phyloP scores from a whole-genome alignment of 495 filamentous ascomycete genomes.

The Parathielavia hyrcaniae region DNA sequence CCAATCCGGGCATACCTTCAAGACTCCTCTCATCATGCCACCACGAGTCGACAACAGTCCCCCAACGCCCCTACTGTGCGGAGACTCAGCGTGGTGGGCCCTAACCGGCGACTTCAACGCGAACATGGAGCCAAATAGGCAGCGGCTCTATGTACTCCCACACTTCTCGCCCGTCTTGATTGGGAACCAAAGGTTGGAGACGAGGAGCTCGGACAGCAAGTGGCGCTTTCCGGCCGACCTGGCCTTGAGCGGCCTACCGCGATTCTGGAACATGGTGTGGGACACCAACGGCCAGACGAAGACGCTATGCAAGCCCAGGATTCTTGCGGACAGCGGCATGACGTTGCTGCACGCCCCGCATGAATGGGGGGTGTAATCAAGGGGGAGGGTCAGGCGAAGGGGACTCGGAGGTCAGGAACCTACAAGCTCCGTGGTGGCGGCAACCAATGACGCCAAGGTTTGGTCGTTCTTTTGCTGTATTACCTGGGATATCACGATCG shows the following conservation, averaged over 20 bases:
- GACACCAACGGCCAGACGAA: neutral
- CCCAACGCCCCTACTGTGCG: neutral
- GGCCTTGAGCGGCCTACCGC: neutral
- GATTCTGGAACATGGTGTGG: slow-evolving; percentile 3
- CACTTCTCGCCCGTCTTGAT: neutral
- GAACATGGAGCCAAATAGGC: too few species aligned
- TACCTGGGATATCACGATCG: too few species aligned
- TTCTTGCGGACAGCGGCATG: slow-evolving; percentile 1
- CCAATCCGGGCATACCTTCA: too few species aligned
- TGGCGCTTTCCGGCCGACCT: neutral
- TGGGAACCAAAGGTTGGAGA: neutral
- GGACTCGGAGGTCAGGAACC: neutral
- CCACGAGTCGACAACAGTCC: neutral
- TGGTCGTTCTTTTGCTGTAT: too few species aligned
- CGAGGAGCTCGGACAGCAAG: neutral
- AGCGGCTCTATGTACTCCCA: too few species aligned
- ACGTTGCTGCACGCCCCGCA: neutral
- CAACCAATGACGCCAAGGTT: too few species aligned
- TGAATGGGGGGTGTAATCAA: neutral
- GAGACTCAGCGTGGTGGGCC: slow-evolving; percentile 11
- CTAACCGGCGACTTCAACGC: neutral
- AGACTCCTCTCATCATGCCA: too few species aligned
- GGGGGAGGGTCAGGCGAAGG: too few species aligned
- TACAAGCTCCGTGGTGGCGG: neutral
- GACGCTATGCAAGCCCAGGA: neutral